A percentile compares a stretch with the other conserved stretches of the same genome.
phyloP scores from a whole-genome alignment of 108 stramenopile genomes.

The Fragilariopsis cylindrus region DNA sequence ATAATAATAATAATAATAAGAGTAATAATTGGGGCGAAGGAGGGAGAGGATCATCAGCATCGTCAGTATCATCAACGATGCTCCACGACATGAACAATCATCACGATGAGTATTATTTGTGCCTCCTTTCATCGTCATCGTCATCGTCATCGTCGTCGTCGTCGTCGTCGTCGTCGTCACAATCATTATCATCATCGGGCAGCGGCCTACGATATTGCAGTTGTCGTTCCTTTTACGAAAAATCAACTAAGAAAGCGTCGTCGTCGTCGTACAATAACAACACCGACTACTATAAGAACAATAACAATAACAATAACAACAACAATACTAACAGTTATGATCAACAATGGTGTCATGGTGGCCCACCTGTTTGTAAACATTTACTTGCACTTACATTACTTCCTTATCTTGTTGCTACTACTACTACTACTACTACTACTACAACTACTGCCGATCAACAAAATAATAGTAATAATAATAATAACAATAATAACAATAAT shows the following conservation, averaged over 20 bases:
- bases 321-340: background rate
- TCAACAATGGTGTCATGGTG: background rate
- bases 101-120: slow-evolving; percentile 8
- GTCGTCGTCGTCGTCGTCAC: background rate
- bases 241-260: slow-evolving; percentile 7
- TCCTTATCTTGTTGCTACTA: background rate
- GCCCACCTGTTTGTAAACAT: slow-evolving; percentile 17
- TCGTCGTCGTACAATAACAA: background rate
- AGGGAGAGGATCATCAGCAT: no score
- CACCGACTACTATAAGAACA: background rate
- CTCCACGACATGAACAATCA: background rate
- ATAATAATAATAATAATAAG: no score
- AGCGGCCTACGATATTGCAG: slow-evolving; percentile 8
- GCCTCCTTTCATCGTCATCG: background rate
- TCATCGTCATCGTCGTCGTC: background rate
- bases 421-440: background rate
- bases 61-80: no score
- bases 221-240: slow-evolving; percentile 17
- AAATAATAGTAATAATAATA: no score
- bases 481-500: no score
- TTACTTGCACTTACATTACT: slow-evolving; percentile 6
- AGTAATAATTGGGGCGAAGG: no score
- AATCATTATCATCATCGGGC: background rate
- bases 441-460: background rate
- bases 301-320: background rate